Evolutionary conservation across 2,329 filamentous ascomycete genomes (phyloP).

Genomic region (Fusarium luffae): DNA sequence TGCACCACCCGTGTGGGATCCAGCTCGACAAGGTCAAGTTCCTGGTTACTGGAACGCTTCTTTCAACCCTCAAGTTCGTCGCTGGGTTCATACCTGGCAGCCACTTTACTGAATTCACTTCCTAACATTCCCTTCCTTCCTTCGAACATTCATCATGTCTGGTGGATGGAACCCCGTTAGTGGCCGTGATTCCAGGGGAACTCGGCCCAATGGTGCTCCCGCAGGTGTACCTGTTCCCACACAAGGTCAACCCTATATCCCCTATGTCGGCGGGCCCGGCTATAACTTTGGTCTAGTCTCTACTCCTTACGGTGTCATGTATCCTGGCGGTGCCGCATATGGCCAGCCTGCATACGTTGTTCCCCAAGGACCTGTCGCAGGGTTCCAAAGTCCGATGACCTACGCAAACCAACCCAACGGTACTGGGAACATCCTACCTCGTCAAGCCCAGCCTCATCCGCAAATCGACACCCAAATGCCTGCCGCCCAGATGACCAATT

Average conservation of each 20-base stretch:
- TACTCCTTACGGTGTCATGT: conserved; percentile 42
- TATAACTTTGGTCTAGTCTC: conserved; percentile 47
- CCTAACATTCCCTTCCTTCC: too few species aligned
- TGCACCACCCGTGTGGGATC: conserved; percentile 44
- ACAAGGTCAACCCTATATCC: conserved; percentile 54
- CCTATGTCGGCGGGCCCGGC: conserved; percentile 52
- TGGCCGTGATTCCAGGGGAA: conserved; percentile 52
- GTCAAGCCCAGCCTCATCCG: conserved; percentile 57
- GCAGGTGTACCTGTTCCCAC: conserved; percentile 49
- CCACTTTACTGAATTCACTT: conserved; percentile 37
- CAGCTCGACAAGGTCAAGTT: conserved; percentile 46
- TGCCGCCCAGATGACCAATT: conserved; percentile 66
- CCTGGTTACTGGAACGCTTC: conserved; percentile 52
- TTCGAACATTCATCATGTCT: conserved; percentile 46
- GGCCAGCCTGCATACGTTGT: conserved; percentile 18
- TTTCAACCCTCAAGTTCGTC: conserved; percentile 45
- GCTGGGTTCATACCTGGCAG: conserved; percentile 55
- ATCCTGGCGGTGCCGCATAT: conserved; percentile 35
- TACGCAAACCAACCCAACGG: conserved; percentile 55
- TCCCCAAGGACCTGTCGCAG: conserved; percentile 28
- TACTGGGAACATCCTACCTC: conserved; percentile 49
- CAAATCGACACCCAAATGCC: conserved; percentile 59
- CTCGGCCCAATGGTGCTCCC: conserved; percentile 50
- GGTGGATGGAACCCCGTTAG: conserved; percentile 55
- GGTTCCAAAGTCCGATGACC: conserved; percentile 44